Conservation (phyloP, 1,284 basidiomycete genomes). For the Ustilago bromivora region DNA sequence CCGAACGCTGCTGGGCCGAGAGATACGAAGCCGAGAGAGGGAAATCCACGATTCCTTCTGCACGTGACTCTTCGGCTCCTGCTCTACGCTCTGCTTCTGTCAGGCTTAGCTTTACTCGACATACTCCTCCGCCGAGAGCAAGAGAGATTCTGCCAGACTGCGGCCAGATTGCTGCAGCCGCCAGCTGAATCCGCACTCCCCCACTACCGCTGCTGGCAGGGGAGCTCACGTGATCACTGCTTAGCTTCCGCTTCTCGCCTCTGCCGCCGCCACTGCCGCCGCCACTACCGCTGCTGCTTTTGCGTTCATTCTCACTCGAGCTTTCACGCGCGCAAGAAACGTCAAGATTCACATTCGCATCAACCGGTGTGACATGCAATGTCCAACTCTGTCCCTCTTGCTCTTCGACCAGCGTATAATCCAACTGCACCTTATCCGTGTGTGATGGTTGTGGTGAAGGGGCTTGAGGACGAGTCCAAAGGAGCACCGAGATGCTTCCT, state of each 20-base stretch:
- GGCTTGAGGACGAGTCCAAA: conserved; percentile 19
- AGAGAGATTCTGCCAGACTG: conserved; percentile 16
- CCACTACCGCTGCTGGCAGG: not conserved
- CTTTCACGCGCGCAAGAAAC: conserved; percentile 12
- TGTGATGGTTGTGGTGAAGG: not conserved
- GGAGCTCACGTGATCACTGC: conserved; percentile 15
- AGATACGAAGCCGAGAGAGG: conserved; percentile 29
- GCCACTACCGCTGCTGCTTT: conserved; percentile 6
- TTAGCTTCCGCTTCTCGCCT: conserved; percentile 18
- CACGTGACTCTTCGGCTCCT: conserved; percentile 8
- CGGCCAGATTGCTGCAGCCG: conserved; percentile 6
- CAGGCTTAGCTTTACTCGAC: conserved; percentile 22
- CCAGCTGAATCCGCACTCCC: conserved; percentile 6
- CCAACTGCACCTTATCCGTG: conserved; percentile 10
- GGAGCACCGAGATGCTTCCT: conserved; percentile 34
- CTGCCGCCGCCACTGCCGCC: conserved; percentile 13
- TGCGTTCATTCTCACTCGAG: not conserved
- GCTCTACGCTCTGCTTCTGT: conserved; percentile 16
- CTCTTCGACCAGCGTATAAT: conserved; percentile 11
- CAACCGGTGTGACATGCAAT: conserved; percentile 13
- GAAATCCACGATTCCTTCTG: conserved; percentile 25
- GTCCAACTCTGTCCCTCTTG: conserved; percentile 2
- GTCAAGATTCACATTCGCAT: conserved; percentile 2
- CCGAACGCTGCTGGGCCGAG: not conserved
- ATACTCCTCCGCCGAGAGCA: not conserved